A percentile compares a stretch with the other conserved stretches of the same genome.
Conservation (phyloP, 176 grass and related monocot genomes). For the Musa acuminata region DNA sequence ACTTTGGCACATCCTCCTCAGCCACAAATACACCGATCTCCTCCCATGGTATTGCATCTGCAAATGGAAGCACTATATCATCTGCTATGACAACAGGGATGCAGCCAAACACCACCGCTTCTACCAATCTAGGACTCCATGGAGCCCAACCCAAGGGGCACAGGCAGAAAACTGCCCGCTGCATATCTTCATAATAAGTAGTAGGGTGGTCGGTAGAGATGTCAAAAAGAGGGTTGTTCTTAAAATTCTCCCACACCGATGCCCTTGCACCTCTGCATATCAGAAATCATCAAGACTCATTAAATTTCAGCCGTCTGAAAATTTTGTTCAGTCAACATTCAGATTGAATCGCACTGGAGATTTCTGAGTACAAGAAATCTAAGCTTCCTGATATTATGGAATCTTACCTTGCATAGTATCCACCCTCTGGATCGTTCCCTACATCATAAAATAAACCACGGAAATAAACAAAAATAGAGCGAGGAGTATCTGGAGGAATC, state of each 20-base stretch:
- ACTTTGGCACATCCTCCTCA: slow-evolving; percentile 76
- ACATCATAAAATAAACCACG: slow-evolving; percentile 92
- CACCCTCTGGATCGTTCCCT: slow-evolving; percentile 87
- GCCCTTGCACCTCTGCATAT: slow-evolving; percentile 67
- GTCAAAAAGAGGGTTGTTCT: slow-evolving; percentile 91
- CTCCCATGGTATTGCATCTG: slow-evolving; percentile 92
- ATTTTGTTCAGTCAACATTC: too few species aligned
- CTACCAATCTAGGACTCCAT: slow-evolving; percentile 92
- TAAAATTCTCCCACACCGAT: slow-evolving; percentile 93
- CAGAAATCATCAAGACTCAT: neutral
- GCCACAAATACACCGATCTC: slow-evolving; percentile 84
- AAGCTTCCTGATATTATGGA: slow-evolving; percentile 4
- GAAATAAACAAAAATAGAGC: slow-evolving; percentile 94
- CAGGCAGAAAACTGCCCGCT: slow-evolving; percentile 77
- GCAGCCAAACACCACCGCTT: slow-evolving; percentile 88
- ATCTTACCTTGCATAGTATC: slow-evolving; percentile 84
- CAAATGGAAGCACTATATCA: slow-evolving; percentile 88
- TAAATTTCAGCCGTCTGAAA: too few species aligned
- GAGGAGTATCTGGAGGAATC: slow-evolving; percentile 71
- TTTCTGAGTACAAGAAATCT: too few species aligned
- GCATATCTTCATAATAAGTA: slow-evolving; percentile 98
- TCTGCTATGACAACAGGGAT: slow-evolving; percentile 92
- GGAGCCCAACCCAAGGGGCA: slow-evolving; percentile 96
- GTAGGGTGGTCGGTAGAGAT: slow-evolving; percentile 84
- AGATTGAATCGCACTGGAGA: too few species aligned